Evolutionary conservation across 2,329 filamentous ascomycete species (phyloP).

Genomic region (Trichoderma atrobrunneum): DNA sequence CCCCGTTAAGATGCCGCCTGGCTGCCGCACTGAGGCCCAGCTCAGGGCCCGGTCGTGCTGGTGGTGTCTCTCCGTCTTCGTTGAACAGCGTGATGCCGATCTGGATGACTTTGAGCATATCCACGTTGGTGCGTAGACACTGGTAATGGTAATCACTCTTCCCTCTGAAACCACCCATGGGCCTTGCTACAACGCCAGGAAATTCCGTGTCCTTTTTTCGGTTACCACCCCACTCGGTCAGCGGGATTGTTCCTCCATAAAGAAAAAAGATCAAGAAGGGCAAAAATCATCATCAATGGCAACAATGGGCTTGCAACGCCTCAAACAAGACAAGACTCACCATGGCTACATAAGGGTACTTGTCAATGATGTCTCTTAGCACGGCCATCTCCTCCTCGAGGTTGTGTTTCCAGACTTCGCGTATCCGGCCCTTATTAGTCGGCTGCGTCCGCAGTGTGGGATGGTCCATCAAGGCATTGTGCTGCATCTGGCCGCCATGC

Average conservation of each 20-base stretch:
- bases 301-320: background rate
- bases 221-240: slow-evolving; percentile 18
- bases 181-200: slow-evolving; percentile 92
- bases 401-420: slow-evolving; percentile 94
- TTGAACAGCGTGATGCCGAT: slow-evolving; percentile 93
- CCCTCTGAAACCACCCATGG: slow-evolving; percentile 89
- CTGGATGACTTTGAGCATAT: slow-evolving; percentile 96
- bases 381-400: slow-evolving; percentile 86
- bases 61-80: slow-evolving; percentile 81
- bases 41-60: slow-evolving; percentile 59
- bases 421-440: slow-evolving; percentile 77
- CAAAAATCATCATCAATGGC: background rate
- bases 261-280: background rate
- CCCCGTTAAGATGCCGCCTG: slow-evolving; percentile 41
- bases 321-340: slow-evolving; percentile 50
- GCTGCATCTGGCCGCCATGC: slow-evolving; percentile 44
- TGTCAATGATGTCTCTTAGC: slow-evolving; percentile 78
- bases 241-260: background rate
- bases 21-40: slow-evolving; percentile 36
- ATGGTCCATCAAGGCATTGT: slow-evolving; percentile 42
- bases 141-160: slow-evolving; percentile 99
- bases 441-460: slow-evolving; percentile 46
- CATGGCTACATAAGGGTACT: slow-evolving; percentile 97
- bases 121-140: slow-evolving; percentile 93
- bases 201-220: slow-evolving; percentile 84